These are phyloP conservation scores for Pythium rhizo-oryzae DNA, from an alignment of 352 stramenopile species.

Conservation along the genomic window DNA sequence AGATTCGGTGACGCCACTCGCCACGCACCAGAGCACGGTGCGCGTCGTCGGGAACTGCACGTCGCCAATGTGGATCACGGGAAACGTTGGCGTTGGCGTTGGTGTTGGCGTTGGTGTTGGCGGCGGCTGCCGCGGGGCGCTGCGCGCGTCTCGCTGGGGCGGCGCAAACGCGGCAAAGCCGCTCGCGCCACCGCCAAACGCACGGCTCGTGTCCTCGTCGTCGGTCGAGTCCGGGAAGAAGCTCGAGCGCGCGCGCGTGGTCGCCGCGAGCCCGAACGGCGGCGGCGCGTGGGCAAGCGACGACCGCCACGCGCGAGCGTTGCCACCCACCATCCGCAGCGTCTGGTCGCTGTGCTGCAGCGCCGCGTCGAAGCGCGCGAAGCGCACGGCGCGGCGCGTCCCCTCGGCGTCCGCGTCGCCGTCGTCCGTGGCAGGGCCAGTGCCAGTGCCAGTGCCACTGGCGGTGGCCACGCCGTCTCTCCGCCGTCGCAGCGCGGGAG, in stretches of 20 bases:
- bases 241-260: conserved; percentile 36
- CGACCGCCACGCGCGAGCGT: neutral
- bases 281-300: neutral
- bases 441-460: neutral
- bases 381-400: conserved; percentile 26
- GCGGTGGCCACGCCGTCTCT: neutral
- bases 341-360: conserved; percentile 76
- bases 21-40: conserved; percentile 64
- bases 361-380: conserved; percentile 57
- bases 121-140: neutral
- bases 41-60: conserved; percentile 73
- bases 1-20: too few species aligned
- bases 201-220: conserved; percentile 42
- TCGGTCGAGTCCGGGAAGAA: conserved; percentile 81
- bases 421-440: neutral
- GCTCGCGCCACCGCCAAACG: neutral
- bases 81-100: conserved; percentile 13
- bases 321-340: conserved; percentile 26
- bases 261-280: neutral
- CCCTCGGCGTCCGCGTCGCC: too few species aligned
- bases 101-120: neutral
- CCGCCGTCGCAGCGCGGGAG: neutral
- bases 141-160: neutral
- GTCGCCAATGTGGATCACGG: conserved; percentile 38
- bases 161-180: too few species aligned